Evolutionary conservation across 495 filamentous ascomycete species (phyloP).

Genomic region (Podospora pseudoanserina): DNA sequence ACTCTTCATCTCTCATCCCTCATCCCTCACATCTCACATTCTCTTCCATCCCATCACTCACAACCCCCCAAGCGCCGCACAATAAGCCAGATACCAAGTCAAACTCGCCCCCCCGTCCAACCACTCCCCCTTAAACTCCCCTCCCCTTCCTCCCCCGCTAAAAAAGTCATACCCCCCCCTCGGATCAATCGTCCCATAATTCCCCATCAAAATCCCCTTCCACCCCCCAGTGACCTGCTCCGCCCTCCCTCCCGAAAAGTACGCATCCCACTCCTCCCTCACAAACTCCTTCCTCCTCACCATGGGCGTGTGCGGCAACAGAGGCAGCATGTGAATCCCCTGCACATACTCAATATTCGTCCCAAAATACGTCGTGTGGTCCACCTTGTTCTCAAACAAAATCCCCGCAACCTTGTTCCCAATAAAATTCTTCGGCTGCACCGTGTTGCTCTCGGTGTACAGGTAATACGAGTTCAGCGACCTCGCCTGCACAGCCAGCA

Average conservation of each 20-base stretch:
- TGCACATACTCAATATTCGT: slow-evolving; percentile 76
- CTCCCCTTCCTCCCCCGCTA: slow-evolving; percentile 44
- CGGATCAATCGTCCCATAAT: slow-evolving; percentile 76
- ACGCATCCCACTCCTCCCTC: slow-evolving; percentile 77
- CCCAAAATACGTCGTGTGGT: slow-evolving; percentile 95
- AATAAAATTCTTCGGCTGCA: slow-evolving; percentile 74
- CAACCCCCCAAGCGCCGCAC: slow-evolving; percentile 44
- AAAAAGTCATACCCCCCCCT: slow-evolving; percentile 71
- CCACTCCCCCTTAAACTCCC: slow-evolving; percentile 64
- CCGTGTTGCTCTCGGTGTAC: slow-evolving; percentile 61
- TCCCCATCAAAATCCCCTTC: slow-evolving; percentile 81
- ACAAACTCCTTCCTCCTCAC: slow-evolving; percentile 70
- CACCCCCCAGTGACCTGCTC: slow-evolving; percentile 67
- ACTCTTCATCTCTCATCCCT: background rate
- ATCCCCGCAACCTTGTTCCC: slow-evolving; percentile 89
- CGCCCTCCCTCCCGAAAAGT: slow-evolving; percentile 62
- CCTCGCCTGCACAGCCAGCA: slow-evolving; percentile 70
- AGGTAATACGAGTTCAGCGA: slow-evolving; percentile 79
- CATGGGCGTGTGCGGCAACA: slow-evolving; percentile 66
- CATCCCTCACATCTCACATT: background rate
- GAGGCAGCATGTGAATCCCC: slow-evolving; percentile 95
- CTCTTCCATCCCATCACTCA: background rate
- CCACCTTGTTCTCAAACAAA: slow-evolving; percentile 93
- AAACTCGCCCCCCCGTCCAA: slow-evolving; percentile 82
- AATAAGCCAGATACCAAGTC: slow-evolving; percentile 85